These are phyloP conservation scores for Candida orba DNA, from an alignment of 805 yeast genomes.

Conservation along the genomic window DNA sequence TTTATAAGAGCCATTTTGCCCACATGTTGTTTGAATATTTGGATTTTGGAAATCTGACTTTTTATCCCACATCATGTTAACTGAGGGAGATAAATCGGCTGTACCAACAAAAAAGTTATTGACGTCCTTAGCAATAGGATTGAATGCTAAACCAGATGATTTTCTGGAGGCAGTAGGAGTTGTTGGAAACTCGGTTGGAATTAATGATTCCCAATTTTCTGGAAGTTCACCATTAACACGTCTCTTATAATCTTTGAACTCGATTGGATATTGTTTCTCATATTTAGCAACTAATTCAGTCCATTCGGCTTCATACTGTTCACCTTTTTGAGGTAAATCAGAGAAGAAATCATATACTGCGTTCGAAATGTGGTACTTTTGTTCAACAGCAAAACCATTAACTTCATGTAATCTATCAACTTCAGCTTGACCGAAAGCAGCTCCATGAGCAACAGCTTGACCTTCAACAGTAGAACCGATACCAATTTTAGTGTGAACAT, in stretches of 20 bases:
- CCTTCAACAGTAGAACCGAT: slow-evolving; percentile 83
- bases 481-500: slow-evolving; percentile 88
- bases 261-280: slow-evolving; percentile 61
- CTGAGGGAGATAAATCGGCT: slow-evolving; percentile 93
- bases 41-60: slow-evolving; percentile 87
- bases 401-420: slow-evolving; percentile 74
- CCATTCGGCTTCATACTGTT: slow-evolving; percentile 71
- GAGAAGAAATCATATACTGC: slow-evolving; percentile 72
- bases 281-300: slow-evolving; percentile 54
- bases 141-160: slow-evolving; percentile 75
- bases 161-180: slow-evolving; percentile 96
- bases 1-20: slow-evolving; percentile 56
- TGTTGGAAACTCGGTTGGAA: slow-evolving; percentile 72
- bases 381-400: slow-evolving; percentile 83
- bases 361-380: slow-evolving; percentile 69
- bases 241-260: slow-evolving; percentile 73
- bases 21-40: slow-evolving; percentile 50
- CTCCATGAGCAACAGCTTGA: slow-evolving; percentile 90
- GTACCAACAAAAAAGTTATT: slow-evolving; percentile 97
- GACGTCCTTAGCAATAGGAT: slow-evolving; percentile 48
- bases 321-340: slow-evolving; percentile 51
- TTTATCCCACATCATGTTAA: slow-evolving; percentile 80
- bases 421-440: slow-evolving; percentile 92
- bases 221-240: slow-evolving; percentile 77
- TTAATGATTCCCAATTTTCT: slow-evolving; percentile 63